phyloP scores from a whole-genome alignment of 2,329 filamentous ascomycete species.

The Scopulariopsis brevicaulis region DNA sequence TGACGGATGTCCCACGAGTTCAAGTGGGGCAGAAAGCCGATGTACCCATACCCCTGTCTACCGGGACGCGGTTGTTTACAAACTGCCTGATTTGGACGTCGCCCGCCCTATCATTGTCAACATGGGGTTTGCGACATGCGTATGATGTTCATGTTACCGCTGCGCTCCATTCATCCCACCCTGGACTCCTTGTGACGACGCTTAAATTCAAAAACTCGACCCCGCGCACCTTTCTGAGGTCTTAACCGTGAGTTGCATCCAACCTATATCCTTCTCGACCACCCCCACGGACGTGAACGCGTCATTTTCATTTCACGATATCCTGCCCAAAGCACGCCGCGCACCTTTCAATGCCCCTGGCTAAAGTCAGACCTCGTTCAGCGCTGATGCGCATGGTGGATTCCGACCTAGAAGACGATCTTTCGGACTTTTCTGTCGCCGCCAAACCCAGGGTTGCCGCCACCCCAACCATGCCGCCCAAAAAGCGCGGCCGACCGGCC shows the following conservation, averaged over 20 bases:
- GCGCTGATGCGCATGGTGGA: slow-evolving; percentile 1
- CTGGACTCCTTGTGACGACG: not conserved
- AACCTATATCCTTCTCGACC: not conserved
- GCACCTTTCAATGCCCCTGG: not conserved
- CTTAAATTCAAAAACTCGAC: not conserved
- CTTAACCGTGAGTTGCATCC: not conserved
- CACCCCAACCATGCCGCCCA: not conserved
- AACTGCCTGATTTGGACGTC: not conserved
- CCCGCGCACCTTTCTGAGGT: not conserved
- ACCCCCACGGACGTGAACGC: not conserved
- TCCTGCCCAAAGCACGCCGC: not conserved
- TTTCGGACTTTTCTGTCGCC: not conserved
- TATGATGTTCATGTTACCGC: not conserved
- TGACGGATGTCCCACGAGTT: not conserved
- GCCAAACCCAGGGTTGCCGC: not conserved
- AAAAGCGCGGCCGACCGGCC: slow-evolving; percentile 3
- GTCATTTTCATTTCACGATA: not conserved
- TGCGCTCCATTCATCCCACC: not conserved
- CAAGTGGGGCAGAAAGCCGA: not conserved
- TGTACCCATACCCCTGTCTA: not conserved
- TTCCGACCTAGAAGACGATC: slow-evolving; percentile 4
- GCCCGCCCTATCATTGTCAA: not conserved
- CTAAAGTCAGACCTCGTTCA: not conserved
- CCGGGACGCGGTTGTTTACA: slow-evolving; percentile 1
- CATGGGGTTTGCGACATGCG: not conserved